Base-by-base conservation (phyloP, 305 asterid genomes). In the Ajuga reptans region DNA sequence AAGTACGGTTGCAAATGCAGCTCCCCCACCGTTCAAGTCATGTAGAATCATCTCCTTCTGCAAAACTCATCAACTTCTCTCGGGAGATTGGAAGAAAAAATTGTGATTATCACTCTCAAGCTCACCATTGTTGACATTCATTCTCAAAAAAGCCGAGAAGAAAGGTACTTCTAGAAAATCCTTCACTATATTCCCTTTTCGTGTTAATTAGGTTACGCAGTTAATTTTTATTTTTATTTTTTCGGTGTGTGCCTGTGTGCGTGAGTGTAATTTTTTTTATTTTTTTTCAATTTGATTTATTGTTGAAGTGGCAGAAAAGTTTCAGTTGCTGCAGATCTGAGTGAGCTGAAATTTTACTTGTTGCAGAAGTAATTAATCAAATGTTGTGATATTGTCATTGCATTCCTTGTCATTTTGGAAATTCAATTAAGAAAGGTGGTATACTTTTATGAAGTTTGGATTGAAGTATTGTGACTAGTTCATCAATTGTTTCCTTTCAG, bases 101-200 rank as follows among this genome's bases (percentile, higher is more conserved):
- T 68, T 70, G 43, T 36, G 52, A 39, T 54, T 75, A 64, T 47
- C 24, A 61, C 51, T 18, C 50, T 33, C 70, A 9, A 69, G 52
- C 52, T 64, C 75, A 49, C 59, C 79, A 66, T 64, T 81, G 58
- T 72, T 59, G 78, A 49, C 27, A 43, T 64, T 33, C 18, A 6
- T 0, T 10, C n/a, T 5, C 3, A 47, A 16, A 54, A 24, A 11
- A 41, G 0, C 14, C 69, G 15, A 77, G 84, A 42, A 1, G 14
- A 42, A 11, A 42, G 47, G 84, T 80, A 65, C 60, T 50, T 31
- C 64, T 21, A 5, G 61, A 16, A 64, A 47, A 14, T 29, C 47
- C 49, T 34, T 33, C 11, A 4, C 31, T 31, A 45, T 46, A 21
- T 36, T 36, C 45, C 43, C n/a, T 7, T 56, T 56, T 33, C 43